Base-by-base conservation (phyloP, 2,329 filamentous ascomycete species). In the Coniochaeta sp. region DNA sequence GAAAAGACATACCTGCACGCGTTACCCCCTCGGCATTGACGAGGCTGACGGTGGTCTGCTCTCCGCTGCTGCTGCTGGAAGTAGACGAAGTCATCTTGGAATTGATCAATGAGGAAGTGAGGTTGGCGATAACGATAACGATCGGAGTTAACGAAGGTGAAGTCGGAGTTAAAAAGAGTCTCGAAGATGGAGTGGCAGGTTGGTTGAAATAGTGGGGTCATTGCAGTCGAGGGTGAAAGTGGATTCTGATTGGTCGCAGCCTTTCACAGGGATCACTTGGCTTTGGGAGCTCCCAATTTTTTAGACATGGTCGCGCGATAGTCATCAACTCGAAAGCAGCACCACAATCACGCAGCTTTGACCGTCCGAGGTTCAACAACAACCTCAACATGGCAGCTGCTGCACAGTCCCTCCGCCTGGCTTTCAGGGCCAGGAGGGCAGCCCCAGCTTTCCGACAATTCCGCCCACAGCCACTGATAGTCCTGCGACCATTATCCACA, bases 341-440 rank as follows among this genome's bases (percentile, higher is more conserved):
- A 52, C 47, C 24, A n/a, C n/a, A n/a, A n/a, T 17, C 47, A 26
- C 47, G 47, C 47, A 31, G 26, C 47, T 28, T 57, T 24, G n/a
- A 57, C 3, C 12, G 17, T 6, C 26, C 12, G 59, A 58, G 17
- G 28, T 38, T 28, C 17, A 3, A 34, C 57, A 62, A 61, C 59
- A 60, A 52, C 26, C 36, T 60, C 47, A 59, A 61, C 59, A 79
- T 78, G 76, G 73, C 75, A 66, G 74, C 74, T 61, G 70, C 73
- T 62, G 71, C 74, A 63, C 73, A 71, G 65, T 70, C 76, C 17
- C 68, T 77, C 67, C 74, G 75, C 68, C 67, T 76, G 59, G 73
- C 70, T 64, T 66, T 75, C 62, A 74, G 72, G 66, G 70, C 70
- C 67, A 70, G 31, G 17, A 34, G 71, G 59, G 62, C 60, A 28